A percentile compares a stretch with the other conserved stretches of the same genome.
Conservation (phyloP, 352 stramenopile species). For the Phytophthora palmivora region DNA sequence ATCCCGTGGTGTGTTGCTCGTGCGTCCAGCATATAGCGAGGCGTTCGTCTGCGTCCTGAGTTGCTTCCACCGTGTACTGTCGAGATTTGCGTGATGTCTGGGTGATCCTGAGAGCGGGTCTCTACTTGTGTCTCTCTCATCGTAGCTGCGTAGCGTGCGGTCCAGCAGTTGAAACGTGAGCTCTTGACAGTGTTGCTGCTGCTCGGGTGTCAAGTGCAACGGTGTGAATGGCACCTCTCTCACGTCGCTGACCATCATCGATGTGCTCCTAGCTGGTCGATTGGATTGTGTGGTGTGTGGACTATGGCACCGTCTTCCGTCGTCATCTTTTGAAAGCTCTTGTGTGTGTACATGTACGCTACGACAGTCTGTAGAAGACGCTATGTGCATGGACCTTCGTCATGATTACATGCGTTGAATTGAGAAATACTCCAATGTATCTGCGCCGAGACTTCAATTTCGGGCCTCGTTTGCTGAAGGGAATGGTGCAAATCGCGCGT, state of each 20-base stretch:
- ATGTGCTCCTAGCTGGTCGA: background rate
- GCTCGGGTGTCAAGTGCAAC: slow-evolving; percentile 10
- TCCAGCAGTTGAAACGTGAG: slow-evolving; percentile 27
- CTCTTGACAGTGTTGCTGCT: slow-evolving; percentile 18
- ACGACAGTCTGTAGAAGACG: too few species aligned
- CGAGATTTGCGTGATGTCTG: slow-evolving; percentile 9
- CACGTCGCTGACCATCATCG: background rate
- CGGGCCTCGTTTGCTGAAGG: background rate
- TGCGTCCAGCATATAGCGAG: slow-evolving; percentile 18
- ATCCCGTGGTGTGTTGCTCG: background rate
- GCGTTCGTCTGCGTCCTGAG: slow-evolving; percentile 22
- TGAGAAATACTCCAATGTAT: background rate
- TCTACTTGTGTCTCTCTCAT: slow-evolving; percentile 6
- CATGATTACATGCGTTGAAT: slow-evolving; percentile 2
- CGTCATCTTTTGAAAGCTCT: slow-evolving; percentile 3
- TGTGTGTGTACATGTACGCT: background rate
- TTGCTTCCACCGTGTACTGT: slow-evolving; percentile 23
- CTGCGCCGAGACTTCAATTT: background rate
- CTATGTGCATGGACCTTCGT: background rate
- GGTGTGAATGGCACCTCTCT: slow-evolving; percentile 13
- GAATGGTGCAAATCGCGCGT: slow-evolving; percentile 5
- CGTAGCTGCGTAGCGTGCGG: slow-evolving; percentile 24
- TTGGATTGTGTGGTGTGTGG: slow-evolving; percentile 10
- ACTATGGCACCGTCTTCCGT: slow-evolving; percentile 1
- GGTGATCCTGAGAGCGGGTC: slow-evolving; percentile 6